phyloP scores from a whole-genome alignment of 176 grass and related monocot genomes.

The Areca catechu region DNA sequence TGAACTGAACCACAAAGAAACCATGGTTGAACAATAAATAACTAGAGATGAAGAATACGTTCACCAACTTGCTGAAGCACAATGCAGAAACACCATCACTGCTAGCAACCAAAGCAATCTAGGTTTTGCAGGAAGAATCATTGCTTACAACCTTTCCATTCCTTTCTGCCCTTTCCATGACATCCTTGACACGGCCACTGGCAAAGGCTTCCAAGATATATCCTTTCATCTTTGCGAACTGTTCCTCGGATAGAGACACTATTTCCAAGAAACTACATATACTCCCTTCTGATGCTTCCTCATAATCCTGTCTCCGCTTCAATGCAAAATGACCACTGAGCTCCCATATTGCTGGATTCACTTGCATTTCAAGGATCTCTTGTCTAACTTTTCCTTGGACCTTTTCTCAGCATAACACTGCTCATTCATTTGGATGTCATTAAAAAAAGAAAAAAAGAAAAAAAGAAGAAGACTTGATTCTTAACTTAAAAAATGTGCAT shows the following conservation, averaged over 20 bases:
- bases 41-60: no score
- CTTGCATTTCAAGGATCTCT: conserved; percentile 14
- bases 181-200: not conserved
- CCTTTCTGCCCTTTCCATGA: no score
- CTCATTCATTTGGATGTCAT: not conserved
- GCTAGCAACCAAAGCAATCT: no score
- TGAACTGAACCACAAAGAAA: no score
- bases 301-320: conserved; percentile 9
- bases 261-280: conserved; percentile 5
- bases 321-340: conserved; percentile 16
- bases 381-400: conserved; percentile 1
- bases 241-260: not conserved
- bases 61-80: no score
- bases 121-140: no score
- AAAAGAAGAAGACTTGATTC: not conserved
- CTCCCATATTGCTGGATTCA: conserved; percentile 24
- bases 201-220: conserved; percentile 2
- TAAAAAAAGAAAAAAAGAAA: not conserved
- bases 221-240: not conserved
- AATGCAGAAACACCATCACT: no score
- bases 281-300: conserved; percentile 12
- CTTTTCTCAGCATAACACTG: conserved; percentile 20
- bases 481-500: not conserved
- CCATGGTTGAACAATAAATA: no score
- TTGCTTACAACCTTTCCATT: no score